Conservation (phyloP, 768 basidiomycete genomes). For the Phallus indusiatus region DNA sequence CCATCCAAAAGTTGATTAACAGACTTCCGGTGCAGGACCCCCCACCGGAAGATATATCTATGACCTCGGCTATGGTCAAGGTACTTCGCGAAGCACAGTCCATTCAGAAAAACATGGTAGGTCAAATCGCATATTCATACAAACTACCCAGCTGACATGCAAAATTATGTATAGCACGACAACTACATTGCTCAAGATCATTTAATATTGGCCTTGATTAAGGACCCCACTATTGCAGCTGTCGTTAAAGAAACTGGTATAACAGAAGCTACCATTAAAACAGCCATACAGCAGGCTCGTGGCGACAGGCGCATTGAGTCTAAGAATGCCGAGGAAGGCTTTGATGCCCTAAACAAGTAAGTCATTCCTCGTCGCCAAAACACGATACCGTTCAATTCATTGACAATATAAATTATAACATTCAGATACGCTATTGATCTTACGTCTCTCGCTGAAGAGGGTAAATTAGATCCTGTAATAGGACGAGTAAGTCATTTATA, state of each 20-base stretch:
- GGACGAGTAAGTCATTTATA: conserved; percentile 36
- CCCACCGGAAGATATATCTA: conserved; percentile 68
- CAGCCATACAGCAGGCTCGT: conserved; percentile 67
- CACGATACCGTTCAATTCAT: not conserved
- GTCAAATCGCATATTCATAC: not conserved
- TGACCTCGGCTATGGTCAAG: conserved; percentile 47
- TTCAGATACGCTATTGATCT: conserved; percentile 67
- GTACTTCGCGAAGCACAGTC: conserved; percentile 68
- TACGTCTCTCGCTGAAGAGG: conserved; percentile 80
- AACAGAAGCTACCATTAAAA: conserved; percentile 64
- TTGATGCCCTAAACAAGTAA: conserved; percentile 80
- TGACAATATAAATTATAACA: not conserved
- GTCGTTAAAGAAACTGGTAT: conserved; percentile 69
- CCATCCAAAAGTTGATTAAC: conserved; percentile 67
- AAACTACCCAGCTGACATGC: not conserved
- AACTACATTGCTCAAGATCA: conserved; percentile 93
- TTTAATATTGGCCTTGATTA: conserved; percentile 73
- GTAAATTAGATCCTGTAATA: conserved; percentile 93
- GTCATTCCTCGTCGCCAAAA: not conserved
- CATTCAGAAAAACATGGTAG: conserved; percentile 62
- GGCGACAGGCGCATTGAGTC: conserved; percentile 82
- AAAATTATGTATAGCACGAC: conserved; percentile 40
- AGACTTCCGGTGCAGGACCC: conserved; percentile 78
- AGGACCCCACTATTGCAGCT: conserved; percentile 55
- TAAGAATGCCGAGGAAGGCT: conserved; percentile 82